Evolutionary conservation across 2,329 filamentous ascomycete genomes (phyloP), one percentile per base, ranked within the genome.

Genomic region (Colletotrichum sojae): DNA sequence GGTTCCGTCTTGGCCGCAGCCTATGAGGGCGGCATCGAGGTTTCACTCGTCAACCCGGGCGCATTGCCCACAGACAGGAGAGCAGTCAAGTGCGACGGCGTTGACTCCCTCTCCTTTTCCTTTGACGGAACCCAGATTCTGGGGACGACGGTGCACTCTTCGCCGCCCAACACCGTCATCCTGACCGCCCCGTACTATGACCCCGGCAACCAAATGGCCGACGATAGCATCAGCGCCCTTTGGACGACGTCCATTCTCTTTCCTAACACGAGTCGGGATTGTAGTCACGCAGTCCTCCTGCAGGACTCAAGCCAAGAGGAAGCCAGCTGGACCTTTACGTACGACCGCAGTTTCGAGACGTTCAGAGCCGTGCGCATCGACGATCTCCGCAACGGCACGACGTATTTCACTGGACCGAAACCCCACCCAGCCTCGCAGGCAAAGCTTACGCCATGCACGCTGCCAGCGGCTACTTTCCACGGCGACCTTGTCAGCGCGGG

Each of bases 221-320:
- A 91, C 67, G 89, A 93, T 67, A 87, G 90, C 71, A 86, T 94
- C 70, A 92, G 91, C 76, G 88, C 91, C 25, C 86, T 95, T 75
- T 96, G 93, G 93, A 95, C 93, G 6, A 94, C 92, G 0, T 94
- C 94, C 40, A 95, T 96, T 53, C 82, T 96, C 3, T 95, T 95
- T 65, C 93, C 93, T 4, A 93, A 94, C 73, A 91, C 90, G n/a
- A 94, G 91, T 73, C 88, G 90, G 57, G 91, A 93, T 72, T 94
- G 92, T 76, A 94, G 91, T 73, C 92, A 95, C 79, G 92, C 92
- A 20, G 90, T 92, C 1, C 79, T 95, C 53, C 82, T 95, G 16
- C 88, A 89, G 72, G 84, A 89, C 69, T 87, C 86, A 5, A 83
- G 81, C 57, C 82, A 87, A 46, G 88, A 90, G 63, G 92, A 94